Base-by-base conservation (phyloP, 1,139 yeast species). In the Yamadazyma siamensis region DNA sequence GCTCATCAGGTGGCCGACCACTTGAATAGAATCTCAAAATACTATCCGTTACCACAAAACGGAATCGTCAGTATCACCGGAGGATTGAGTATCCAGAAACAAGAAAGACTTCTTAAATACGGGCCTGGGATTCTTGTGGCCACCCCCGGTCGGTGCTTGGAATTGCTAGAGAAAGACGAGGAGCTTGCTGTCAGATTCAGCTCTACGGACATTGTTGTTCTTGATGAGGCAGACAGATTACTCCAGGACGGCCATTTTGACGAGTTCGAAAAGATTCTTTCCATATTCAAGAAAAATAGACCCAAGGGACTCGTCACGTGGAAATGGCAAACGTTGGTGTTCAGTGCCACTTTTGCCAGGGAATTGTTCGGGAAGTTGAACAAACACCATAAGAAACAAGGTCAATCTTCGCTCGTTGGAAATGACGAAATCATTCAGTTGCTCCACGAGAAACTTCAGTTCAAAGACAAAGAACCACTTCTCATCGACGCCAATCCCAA, bases 211-310 rank as follows among this genome's bases (percentile, higher is more conserved):
- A 70, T 79, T 5, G 52, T 91, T 7, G 95, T 89, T 1, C 67
- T 89, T 25, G 99, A 94, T 64, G 99, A 94, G 57, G 99, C 98
- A n/a, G 99, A 91, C 61, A 70, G 98, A 54, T 66, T 91, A 41
- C 69, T 94, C 33, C 96, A 91, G 59, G 95, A 89, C 49, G 97
- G 98, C 2, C 97, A 89, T 59, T 91, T 91, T 51, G 94, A 86
- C 36, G 98, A 94, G 53, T 75, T 94, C 45, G 94, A 82, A 44
- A 81, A 84, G 49, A 83, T 87, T 30, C 61, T 91, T 37, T 86
- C 82, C 34, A 49, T 77, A n/a, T 55, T 83, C 39, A 44, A 52
- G 44, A 71, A 61, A 41, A 47, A 48, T 47, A 54, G 65, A 50
- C 51, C 62, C 33, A 49, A 55, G 43, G 22, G 18, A 12, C 15